A percentile compares a stretch with the other conserved stretches of the same genome.
Evolutionary conservation across 805 yeast species (phyloP).

Genomic region (Starmera pachycereana): DNA sequence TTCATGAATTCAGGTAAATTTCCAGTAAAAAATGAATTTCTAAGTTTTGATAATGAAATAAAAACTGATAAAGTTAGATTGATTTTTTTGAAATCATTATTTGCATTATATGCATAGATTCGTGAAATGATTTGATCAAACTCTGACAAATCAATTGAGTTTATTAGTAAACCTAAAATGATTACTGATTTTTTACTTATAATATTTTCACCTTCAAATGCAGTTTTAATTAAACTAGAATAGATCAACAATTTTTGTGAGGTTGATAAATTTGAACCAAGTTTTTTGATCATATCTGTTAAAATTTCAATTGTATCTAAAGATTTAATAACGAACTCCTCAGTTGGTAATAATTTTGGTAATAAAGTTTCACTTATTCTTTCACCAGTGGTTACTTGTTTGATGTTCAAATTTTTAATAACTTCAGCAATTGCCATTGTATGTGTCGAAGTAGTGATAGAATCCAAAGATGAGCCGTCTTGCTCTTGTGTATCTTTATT

Average conservation of each 20-base stretch:
- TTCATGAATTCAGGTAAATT: slow-evolving; percentile 12
- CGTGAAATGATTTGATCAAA: slow-evolving; percentile 14
- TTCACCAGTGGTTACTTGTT: slow-evolving; percentile 15
- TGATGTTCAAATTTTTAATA: slow-evolving; percentile 14
- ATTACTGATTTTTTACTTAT: slow-evolving; percentile 39
- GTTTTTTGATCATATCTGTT: slow-evolving; percentile 40
- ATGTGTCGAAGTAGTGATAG: slow-evolving; percentile 19
- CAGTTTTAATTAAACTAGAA: slow-evolving; percentile 24
- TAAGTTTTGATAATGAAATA: slow-evolving; percentile 19
- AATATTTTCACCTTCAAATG: slow-evolving; percentile 32
- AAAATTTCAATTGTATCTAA: slow-evolving; percentile 55
- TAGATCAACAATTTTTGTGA: slow-evolving; percentile 23
- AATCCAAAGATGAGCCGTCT: slow-evolving; percentile 6
- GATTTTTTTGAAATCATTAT: slow-evolving; percentile 12
- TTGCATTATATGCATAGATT: slow-evolving; percentile 9
- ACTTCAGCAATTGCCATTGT: slow-evolving; percentile 19
- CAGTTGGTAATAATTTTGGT: slow-evolving; percentile 25
- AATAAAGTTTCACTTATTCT: slow-evolving; percentile 27
- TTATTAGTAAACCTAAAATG: slow-evolving; percentile 35
- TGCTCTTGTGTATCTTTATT: slow-evolving; percentile 5
- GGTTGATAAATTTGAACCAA: slow-evolving; percentile 31
- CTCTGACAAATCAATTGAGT: slow-evolving; percentile 16
- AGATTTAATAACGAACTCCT: slow-evolving; percentile 21
- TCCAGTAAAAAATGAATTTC: slow-evolving; percentile 15
- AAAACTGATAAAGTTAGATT: slow-evolving; percentile 12